Evolutionary conservation across 116 monocot genomes (phyloP).

Genomic region (Trichopus zeylanicus): DNA sequence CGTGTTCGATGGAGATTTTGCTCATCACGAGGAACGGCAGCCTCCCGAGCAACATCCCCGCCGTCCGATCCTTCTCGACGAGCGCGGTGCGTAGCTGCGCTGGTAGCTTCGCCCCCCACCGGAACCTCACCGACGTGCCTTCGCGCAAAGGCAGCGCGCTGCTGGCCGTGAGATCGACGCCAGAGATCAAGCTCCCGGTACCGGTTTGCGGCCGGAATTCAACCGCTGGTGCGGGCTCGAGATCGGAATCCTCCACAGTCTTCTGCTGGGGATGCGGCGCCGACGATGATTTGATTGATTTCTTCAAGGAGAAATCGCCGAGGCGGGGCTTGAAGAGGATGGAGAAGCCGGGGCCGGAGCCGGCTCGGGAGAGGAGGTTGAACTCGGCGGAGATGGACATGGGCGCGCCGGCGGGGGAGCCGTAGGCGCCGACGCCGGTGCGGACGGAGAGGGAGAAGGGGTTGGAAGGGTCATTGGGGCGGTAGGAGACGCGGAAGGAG

Average conservation of each 20-base stretch:
- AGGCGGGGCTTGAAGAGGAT: constrained; percentile 66
- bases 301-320: constrained; percentile 64
- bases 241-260: neutral
- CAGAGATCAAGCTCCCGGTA: constrained; percentile 22
- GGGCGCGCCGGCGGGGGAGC: constrained; percentile 57
- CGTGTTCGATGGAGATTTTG: constrained; percentile 73
- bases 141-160: constrained; percentile 53
- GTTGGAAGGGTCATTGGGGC: constrained; percentile 48
- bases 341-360: constrained; percentile 25
- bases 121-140: constrained; percentile 39
- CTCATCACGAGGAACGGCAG: constrained; percentile 81
- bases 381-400: constrained; percentile 73
- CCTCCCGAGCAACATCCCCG: constrained; percentile 24
- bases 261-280: neutral
- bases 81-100: constrained; percentile 23
- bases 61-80: neutral
- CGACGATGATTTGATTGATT: constrained; percentile 18
- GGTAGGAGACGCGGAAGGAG: constrained; percentile 60
- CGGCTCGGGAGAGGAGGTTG: constrained; percentile 27
- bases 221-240: neutral
- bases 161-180: constrained; percentile 41
- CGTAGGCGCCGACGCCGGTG: constrained; percentile 62
- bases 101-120: constrained; percentile 61
- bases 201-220: constrained; percentile 11
- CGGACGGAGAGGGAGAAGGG: constrained; percentile 59